These are phyloP conservation scores for Aspergillus arachidicola DNA, from an alignment of 2,329 filamentous ascomycete genomes.

Conservation along the genomic window DNA sequence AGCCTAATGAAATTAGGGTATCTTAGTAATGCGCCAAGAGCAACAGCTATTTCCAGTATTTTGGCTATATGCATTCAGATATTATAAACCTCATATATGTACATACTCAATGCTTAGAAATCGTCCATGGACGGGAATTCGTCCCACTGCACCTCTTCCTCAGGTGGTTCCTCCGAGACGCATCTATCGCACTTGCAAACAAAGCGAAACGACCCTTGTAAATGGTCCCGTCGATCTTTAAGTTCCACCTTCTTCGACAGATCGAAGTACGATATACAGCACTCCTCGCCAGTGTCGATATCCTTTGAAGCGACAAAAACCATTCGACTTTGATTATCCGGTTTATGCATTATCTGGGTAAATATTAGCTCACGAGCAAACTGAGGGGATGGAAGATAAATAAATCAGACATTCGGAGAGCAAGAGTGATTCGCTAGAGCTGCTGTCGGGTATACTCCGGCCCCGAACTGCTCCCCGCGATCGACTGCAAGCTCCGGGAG, in stretches of 20 bases:
- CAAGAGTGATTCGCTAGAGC: slow-evolving; percentile 27
- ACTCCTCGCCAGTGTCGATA: slow-evolving; percentile 33
- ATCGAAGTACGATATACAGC: slow-evolving; percentile 39
- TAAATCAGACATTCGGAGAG: slow-evolving; percentile 21
- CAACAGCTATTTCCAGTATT: rapidly evolving
- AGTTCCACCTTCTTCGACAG: slow-evolving; percentile 25
- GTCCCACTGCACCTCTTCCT: slow-evolving; percentile 19
- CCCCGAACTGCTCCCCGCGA: slow-evolving; percentile 23
- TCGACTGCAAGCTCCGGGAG: slow-evolving; percentile 4
- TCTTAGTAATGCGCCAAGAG: too few species aligned
- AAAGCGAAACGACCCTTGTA: slow-evolving; percentile 32
- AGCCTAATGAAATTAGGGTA: too few species aligned
- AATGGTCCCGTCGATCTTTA: slow-evolving; percentile 25
- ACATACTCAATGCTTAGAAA: background rate
- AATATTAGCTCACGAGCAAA: slow-evolving; percentile 1
- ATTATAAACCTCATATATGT: background rate
- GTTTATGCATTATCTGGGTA: slow-evolving; percentile 33
- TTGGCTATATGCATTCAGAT: background rate
- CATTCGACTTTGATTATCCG: slow-evolving; percentile 32
- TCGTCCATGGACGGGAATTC: slow-evolving; percentile 17
- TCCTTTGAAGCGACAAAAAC: slow-evolving; percentile 33
- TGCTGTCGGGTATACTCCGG: slow-evolving; percentile 23
- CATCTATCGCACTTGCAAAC: slow-evolving; percentile 32
- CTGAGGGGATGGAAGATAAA: background rate
- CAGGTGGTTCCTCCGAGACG: slow-evolving; percentile 22